Evolutionary conservation across 495 filamentous ascomycete genomes (phyloP).

Genomic region (Cercophora samala): DNA sequence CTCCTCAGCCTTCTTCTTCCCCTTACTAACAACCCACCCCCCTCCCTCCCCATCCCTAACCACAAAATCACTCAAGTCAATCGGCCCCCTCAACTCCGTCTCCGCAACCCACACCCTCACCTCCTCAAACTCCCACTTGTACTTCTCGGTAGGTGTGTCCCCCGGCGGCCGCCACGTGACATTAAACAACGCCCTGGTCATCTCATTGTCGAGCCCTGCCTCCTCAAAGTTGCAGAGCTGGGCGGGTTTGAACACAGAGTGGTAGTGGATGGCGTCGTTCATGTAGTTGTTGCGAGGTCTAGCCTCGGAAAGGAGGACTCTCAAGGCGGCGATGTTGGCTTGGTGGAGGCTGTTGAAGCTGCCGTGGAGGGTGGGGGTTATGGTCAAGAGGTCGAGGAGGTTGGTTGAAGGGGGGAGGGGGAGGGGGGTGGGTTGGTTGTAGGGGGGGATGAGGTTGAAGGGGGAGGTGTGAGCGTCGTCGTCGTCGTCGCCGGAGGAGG

Average conservation of each 20-base stretch:
- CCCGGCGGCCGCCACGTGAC: not conserved
- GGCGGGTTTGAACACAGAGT: not conserved
- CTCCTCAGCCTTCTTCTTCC: not conserved
- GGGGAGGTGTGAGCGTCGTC: not conserved
- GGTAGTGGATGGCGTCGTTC: constrained; percentile 1
- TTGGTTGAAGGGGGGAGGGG: not conserved
- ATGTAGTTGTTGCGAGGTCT: not conserved
- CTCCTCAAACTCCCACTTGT: constrained; percentile 22
- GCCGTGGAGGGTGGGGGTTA: not conserved
- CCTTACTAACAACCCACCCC: not conserved
- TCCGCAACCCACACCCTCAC: constrained; percentile 19
- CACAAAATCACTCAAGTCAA: constrained; percentile 26
- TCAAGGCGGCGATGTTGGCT: not conserved
- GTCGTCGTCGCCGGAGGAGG: not conserved
- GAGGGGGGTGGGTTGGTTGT: not conserved
- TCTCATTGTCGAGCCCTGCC: not conserved
- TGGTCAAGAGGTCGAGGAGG: not conserved
- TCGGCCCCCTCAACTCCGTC: constrained; percentile 18
- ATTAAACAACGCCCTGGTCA: not conserved
- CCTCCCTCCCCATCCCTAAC: constrained; percentile 14
- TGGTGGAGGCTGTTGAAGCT: not conserved
- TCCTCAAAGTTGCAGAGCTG: not conserved
- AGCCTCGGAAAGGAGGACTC: not conserved
- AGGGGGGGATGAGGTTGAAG: not conserved
- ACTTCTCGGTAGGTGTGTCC: not conserved